phyloP scores from a whole-genome alignment of 1,284 basidiomycete genomes.

The Leccinum colubrinum region DNA sequence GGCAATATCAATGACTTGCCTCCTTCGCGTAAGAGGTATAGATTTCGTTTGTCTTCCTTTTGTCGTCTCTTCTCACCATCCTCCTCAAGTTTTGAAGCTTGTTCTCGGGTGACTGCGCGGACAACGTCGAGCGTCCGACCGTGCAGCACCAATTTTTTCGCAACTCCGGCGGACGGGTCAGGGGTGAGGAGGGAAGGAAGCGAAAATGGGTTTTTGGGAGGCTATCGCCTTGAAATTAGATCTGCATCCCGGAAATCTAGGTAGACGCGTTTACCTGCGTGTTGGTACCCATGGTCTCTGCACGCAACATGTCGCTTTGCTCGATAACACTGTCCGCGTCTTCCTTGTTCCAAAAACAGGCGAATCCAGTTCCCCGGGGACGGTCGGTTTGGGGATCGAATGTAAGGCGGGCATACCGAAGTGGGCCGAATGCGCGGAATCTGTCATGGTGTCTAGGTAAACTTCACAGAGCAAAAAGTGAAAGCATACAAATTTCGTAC shows the following conservation, averaged over 20 bases:
- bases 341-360: conserved; percentile 94
- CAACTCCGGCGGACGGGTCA: conserved; percentile 90
- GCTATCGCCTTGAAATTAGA: conserved; percentile 32
- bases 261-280: conserved; percentile 29
- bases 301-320: conserved; percentile 73
- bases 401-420: conserved; percentile 93
- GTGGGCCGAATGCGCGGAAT: conserved; percentile 88
- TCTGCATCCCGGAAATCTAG: not conserved
- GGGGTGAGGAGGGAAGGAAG: conserved; percentile 88
- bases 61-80: conserved; percentile 81
- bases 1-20: conserved; percentile 55
- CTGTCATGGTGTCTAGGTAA: conserved; percentile 32
- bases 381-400: conserved; percentile 84
- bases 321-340: conserved; percentile 86
- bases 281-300: conserved; percentile 54
- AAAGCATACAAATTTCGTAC: conserved; percentile 70
- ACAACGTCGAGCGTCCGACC: conserved; percentile 92
- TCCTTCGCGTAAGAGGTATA: conserved; percentile 95
- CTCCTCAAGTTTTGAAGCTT: conserved; percentile 85
- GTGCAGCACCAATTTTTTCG: conserved; percentile 81
- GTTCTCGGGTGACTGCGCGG: conserved; percentile 87
- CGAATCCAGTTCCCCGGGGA: conserved; percentile 94
- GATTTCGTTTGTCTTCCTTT: conserved; percentile 94
- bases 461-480: not conserved
- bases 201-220: conserved; percentile 81